Base-by-base conservation (phyloP, 495 filamentous ascomycete genomes). In the Penicillium desertorum region DNA sequence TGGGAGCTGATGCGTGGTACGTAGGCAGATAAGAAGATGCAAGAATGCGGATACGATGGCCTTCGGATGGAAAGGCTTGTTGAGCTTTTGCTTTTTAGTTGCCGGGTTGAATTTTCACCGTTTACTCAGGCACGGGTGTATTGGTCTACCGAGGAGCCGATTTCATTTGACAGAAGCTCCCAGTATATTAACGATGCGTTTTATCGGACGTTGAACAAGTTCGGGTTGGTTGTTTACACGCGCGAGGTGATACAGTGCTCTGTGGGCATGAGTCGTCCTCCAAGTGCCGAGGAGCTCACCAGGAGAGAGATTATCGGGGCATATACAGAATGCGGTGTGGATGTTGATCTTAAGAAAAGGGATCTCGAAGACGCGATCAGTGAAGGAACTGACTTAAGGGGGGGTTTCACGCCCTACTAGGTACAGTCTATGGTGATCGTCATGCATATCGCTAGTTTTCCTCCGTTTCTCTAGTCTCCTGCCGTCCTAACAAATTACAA, bases 21-120 rank as follows among this genome's bases (percentile, higher is more conserved):
- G 4, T 29, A 59, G 57, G 45, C 32, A 14, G 36, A 47, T 54
- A 9, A 8, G 12, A 49, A 17, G 12, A 54, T 9, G 23, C 44
- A 54, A 50, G 19, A 22, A n/a, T 23, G 10, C 25, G 36, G 57
- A 54, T 3, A 50, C 23, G 36, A 55, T 17, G 57, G 57, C 1
- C n/a, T 59, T 36, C 57, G 45, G n/a, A 59, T 59, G 57, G 57
- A 37, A 59, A 59, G 51, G 19, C 57, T 59, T 43, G 54, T 59
- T 25, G 51, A 54, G 44, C 16, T 59, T 19, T 45, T 59, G 14
- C 45, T 59, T 16, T 10, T 29, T 10, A 29, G 27, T 29, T 8
- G 5, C 25, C 8, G 5, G 14, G 6, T 54, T 39, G 22, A 22
- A 52, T 7, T 44, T 12, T 7, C 9, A 12, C 1, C 0, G 1